Conservation (phyloP, 148 eudicot genomes). For the Dysphania ambrosioides region DNA sequence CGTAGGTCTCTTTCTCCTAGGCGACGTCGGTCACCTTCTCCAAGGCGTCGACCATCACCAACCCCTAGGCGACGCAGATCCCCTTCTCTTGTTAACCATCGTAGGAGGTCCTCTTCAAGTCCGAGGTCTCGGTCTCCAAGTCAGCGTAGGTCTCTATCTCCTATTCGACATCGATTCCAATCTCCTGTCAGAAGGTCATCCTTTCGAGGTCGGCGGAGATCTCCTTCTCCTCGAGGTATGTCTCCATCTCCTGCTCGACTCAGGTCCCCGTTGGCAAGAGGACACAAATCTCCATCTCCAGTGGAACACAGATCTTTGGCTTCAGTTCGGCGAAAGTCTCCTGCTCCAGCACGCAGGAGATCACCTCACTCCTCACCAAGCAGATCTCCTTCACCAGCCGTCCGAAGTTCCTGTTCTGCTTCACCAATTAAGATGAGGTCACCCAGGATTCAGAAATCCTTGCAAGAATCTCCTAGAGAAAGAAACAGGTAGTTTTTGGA, state of each 20-base stretch:
- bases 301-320: slow-evolving; percentile 37
- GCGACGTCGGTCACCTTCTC: slow-evolving; percentile 37
- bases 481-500: slow-evolving; percentile 44
- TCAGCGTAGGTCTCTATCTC: slow-evolving; percentile 38
- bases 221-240: slow-evolving; percentile 38
- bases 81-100: slow-evolving; percentile 34
- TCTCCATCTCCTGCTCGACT: slow-evolving; percentile 45
- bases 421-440: slow-evolving; percentile 40
- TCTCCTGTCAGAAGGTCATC: slow-evolving; percentile 43
- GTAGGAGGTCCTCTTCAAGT: slow-evolving; percentile 33
- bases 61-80: slow-evolving; percentile 43
- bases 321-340: slow-evolving; percentile 39
- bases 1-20: slow-evolving; percentile 28
- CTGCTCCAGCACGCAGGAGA: slow-evolving; percentile 39
- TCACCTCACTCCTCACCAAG: slow-evolving; percentile 43
- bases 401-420: slow-evolving; percentile 39
- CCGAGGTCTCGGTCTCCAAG: slow-evolving; percentile 39
- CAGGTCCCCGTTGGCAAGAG: slow-evolving; percentile 44
- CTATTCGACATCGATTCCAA: slow-evolving; percentile 47
- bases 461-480: slow-evolving; percentile 41
- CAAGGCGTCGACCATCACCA: slow-evolving; percentile 34
- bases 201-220: slow-evolving; percentile 45
- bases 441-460: slow-evolving; percentile 40
- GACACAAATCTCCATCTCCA: slow-evolving; percentile 36
- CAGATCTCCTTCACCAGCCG: slow-evolving; percentile 46